Conservation (phyloP, 2,329 filamentous ascomycete genomes). For the Calonectria leucothoes region DNA sequence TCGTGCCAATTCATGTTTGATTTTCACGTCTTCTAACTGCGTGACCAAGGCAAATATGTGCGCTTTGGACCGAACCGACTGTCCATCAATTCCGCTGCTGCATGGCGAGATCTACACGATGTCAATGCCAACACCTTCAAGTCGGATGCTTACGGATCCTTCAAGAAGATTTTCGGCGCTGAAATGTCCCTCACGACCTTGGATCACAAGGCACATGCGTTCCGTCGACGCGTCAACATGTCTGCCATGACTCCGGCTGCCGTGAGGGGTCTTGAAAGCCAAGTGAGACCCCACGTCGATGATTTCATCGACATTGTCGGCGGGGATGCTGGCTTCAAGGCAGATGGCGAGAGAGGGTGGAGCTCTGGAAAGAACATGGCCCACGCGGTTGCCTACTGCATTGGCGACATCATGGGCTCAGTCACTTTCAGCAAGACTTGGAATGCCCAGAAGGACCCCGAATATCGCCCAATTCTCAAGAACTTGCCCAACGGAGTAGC, state of each 20-base stretch:
- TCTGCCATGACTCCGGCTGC: slow-evolving; percentile 3
- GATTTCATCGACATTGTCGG: not conserved
- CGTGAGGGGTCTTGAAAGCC: not conserved
- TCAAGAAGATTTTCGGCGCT: slow-evolving; percentile 1
- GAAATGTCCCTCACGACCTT: not conserved
- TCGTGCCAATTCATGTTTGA: not conserved
- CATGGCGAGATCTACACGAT: not conserved
- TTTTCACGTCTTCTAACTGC: not conserved
- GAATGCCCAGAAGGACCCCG: not conserved
- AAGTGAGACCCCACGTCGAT: not conserved
- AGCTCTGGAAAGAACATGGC: not conserved
- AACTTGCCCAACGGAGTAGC: not conserved
- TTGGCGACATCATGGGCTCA: slow-evolving; percentile 1
- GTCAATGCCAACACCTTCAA: slow-evolving; percentile 7
- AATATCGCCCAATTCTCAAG: not conserved
- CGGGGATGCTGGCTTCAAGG: not conserved
- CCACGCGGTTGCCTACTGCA: not conserved
- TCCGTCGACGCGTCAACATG: slow-evolving; percentile 3
- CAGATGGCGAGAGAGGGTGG: not conserved
- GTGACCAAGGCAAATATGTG: not conserved
- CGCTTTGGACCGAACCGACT: not conserved
- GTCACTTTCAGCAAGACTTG: slow-evolving; percentile 6
- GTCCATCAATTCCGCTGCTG: slow-evolving; percentile 1
- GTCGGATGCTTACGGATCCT: not conserved
- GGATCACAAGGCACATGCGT: not conserved